phyloP scores from a whole-genome alignment of 2,329 filamentous ascomycete species.

The Aquanectria penicillioides region DNA sequence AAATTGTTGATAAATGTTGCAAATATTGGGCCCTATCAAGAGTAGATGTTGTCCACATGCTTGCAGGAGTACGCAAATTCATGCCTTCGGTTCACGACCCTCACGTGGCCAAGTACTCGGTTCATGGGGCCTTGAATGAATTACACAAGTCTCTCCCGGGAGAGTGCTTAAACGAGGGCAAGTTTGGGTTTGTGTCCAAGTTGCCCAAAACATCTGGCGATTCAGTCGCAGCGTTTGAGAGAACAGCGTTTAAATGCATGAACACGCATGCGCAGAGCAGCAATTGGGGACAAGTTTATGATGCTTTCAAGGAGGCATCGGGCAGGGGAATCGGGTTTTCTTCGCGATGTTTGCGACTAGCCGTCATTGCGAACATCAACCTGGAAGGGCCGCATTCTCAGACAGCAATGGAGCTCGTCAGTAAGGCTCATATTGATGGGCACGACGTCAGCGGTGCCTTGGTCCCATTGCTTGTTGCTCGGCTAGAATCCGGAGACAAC shows the following conservation, averaged over 20 bases:
- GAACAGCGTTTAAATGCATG: slow-evolving; percentile 48
- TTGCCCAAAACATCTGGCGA: slow-evolving; percentile 33
- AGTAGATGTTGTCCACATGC: slow-evolving; percentile 36
- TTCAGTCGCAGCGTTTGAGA: slow-evolving; percentile 33
- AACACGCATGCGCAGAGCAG: slow-evolving; percentile 48
- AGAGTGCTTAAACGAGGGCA: slow-evolving; percentile 15
- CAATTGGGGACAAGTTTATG: slow-evolving; percentile 46
- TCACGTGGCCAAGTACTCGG: slow-evolving; percentile 31
- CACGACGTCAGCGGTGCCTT: slow-evolving; percentile 54
- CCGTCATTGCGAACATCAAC: slow-evolving; percentile 55
- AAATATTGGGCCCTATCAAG: slow-evolving; percentile 46
- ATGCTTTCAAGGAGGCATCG: slow-evolving; percentile 48
- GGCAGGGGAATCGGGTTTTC: slow-evolving; percentile 47
- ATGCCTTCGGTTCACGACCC: slow-evolving; percentile 37
- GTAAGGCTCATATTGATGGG: slow-evolving; percentile 50
- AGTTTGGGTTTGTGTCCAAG: slow-evolving; percentile 16
- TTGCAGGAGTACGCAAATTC: slow-evolving; percentile 41
- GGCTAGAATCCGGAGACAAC: slow-evolving; percentile 48
- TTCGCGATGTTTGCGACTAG: slow-evolving; percentile 57
- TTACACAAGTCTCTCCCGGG: slow-evolving; percentile 34
- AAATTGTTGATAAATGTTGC: slow-evolving; percentile 43
- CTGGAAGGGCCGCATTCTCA: slow-evolving; percentile 40
- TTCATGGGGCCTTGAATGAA: slow-evolving; percentile 28
- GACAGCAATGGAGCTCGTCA: slow-evolving; percentile 52
- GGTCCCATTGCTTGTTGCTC: slow-evolving; percentile 51